Conservation (phyloP, 352 stramenopile genomes). For the Paralagenidium karlingii region DNA sequence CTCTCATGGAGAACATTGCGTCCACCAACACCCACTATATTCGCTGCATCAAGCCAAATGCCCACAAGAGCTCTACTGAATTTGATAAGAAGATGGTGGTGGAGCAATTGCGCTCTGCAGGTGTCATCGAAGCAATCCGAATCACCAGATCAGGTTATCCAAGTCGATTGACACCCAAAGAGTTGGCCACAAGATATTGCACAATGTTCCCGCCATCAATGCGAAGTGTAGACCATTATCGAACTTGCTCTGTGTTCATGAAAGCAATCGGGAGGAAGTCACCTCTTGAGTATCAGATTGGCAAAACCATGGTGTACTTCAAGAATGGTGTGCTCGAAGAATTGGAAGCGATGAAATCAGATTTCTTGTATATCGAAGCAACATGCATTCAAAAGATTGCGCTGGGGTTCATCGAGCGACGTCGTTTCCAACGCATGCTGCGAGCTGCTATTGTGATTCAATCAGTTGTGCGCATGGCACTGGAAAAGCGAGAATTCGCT, state of each 20-base stretch:
- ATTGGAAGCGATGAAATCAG: conserved; percentile 88
- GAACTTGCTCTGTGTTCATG: conserved; percentile 76
- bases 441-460: conserved; percentile 61
- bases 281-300: conserved; percentile 82
- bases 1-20: conserved; percentile 82
- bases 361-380: conserved; percentile 85
- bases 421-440: conserved; percentile 48
- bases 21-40: conserved; percentile 81
- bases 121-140: conserved; percentile 88
- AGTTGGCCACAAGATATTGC: conserved; percentile 71
- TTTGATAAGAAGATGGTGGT: conserved; percentile 88
- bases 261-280: conserved; percentile 67
- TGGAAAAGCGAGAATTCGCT: conserved; percentile 62
- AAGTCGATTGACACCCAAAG: conserved; percentile 81
- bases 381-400: conserved; percentile 77
- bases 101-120: conserved; percentile 82
- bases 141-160: conserved; percentile 86
- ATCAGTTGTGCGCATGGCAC: conserved; percentile 62
- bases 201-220: conserved; percentile 86
- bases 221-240: conserved; percentile 61
- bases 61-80: conserved; percentile 73
- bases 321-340: conserved; percentile 91
- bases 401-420: conserved; percentile 70
- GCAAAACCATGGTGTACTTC: conserved; percentile 94
- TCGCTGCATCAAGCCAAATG: conserved; percentile 83